A percentile compares a stretch with the other conserved stretches of the same genome.
These are phyloP conservation scores for Fusarium sp. DNA, from an alignment of 2,329 filamentous ascomycete genomes.

Conservation along the genomic window DNA sequence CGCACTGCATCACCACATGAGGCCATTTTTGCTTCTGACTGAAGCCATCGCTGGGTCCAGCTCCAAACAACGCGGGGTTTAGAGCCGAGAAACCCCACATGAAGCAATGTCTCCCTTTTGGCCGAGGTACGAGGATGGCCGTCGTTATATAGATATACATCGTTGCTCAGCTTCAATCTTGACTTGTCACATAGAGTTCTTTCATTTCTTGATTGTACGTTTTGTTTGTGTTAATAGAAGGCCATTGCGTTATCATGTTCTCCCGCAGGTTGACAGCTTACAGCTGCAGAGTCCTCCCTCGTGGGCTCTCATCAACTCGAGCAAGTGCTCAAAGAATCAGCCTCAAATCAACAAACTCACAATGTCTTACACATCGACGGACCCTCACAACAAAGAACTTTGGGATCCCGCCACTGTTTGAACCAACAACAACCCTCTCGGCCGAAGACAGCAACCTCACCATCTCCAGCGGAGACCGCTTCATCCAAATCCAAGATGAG, in stretches of 20 bases:
- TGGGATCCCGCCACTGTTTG: slow-evolving; percentile 22
- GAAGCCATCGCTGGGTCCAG: slow-evolving; percentile 32
- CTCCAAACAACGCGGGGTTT: slow-evolving; percentile 42
- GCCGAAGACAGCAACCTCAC: slow-evolving; percentile 25
- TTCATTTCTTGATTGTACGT: not conserved
- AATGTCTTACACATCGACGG: not conserved
- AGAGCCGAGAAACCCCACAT: slow-evolving; percentile 41
- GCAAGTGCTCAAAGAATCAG: slow-evolving; percentile 34
- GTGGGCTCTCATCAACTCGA: slow-evolving; percentile 12
- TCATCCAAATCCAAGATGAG: slow-evolving; percentile 44
- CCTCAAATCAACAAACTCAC: not conserved
- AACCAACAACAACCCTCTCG: slow-evolving; percentile 18
- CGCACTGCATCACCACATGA: slow-evolving; percentile 3
- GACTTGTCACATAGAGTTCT: not conserved
- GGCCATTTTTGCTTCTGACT: slow-evolving; percentile 28
- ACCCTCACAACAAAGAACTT: slow-evolving; percentile 22
- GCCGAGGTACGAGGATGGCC: slow-evolving; percentile 39
- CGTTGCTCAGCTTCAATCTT: not conserved
- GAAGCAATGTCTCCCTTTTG: slow-evolving; percentile 39
- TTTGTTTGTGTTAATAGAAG: not conserved
- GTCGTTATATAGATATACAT: not conserved
- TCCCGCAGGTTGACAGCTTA: slow-evolving; percentile 11
- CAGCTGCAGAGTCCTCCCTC: slow-evolving; percentile 25
- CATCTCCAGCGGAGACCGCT: slow-evolving; percentile 44
- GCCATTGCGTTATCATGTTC: slow-evolving; percentile 19